Evolutionary conservation across 176 grass and related monocot genomes (phyloP).

Genomic region (Aegilops umbellulata): DNA sequence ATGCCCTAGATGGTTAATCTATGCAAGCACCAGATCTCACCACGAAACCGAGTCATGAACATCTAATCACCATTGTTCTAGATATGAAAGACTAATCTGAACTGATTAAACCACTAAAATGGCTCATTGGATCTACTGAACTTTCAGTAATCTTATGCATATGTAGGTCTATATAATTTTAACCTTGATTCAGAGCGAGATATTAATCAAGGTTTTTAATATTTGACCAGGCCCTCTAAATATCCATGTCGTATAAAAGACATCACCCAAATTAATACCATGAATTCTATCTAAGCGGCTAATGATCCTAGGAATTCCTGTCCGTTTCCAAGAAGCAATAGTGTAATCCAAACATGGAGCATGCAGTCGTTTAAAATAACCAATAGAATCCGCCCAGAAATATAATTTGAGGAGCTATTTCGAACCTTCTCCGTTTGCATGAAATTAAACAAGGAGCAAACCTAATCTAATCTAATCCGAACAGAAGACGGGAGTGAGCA

Average conservation of each 20-base stretch:
- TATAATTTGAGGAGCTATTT: neutral
- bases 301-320: neutral
- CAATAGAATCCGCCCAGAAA: neutral
- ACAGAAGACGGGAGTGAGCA: neutral
- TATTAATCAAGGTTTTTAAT: neutral
- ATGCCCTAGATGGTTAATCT: neutral
- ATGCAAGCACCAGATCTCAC: neutral
- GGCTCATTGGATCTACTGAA: neutral
- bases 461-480: neutral
- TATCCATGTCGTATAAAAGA: neutral
- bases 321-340: neutral
- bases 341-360: neutral
- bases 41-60: neutral
- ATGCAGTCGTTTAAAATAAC: neutral
- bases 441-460: neutral
- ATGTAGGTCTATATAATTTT: neutral
- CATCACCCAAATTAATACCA: neutral
- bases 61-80: neutral
- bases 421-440: neutral
- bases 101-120: neutral
- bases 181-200: neutral
- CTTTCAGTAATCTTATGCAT: neutral
- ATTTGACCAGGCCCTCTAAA: neutral
- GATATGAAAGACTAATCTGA: neutral
- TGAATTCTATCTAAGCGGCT: neutral